phyloP scores from a whole-genome alignment of 305 asterid species.

The Ilex paraguariensis region DNA sequence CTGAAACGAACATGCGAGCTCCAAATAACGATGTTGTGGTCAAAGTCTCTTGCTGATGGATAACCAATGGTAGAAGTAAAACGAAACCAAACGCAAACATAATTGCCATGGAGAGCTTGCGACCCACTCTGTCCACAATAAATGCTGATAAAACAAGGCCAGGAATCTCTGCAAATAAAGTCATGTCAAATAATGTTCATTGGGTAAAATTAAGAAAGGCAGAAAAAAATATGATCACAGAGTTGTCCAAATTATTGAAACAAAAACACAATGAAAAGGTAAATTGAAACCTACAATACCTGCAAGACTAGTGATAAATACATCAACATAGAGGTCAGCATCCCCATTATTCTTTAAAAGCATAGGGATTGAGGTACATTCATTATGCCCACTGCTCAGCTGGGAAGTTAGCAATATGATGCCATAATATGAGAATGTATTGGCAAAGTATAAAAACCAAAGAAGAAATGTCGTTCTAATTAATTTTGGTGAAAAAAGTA shows the following conservation, averaged over 20 bases:
- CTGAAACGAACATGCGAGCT: slow-evolving; percentile 69
- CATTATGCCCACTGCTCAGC: background rate
- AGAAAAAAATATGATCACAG: background rate
- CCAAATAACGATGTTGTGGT: slow-evolving; percentile 60
- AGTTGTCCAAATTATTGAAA: background rate
- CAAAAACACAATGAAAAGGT: background rate
- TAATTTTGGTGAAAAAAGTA: background rate
- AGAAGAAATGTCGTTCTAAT: background rate
- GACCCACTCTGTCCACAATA: slow-evolving; percentile 77
- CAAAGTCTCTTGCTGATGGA: slow-evolving; percentile 36
- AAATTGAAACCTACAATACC: background rate
- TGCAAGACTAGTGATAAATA: slow-evolving; percentile 1
- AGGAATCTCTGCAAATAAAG: slow-evolving; percentile 67
- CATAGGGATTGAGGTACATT: background rate
- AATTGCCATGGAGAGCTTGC: slow-evolving; percentile 65
- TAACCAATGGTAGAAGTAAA: slow-evolving; percentile 53
- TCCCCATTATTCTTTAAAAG: background rate
- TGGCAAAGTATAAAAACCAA: slow-evolving; percentile 1
- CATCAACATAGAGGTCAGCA: background rate
- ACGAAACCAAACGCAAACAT: slow-evolving; percentile 46
- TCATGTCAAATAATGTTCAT: background rate
- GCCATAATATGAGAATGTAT: background rate
- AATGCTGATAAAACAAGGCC: slow-evolving; percentile 64
- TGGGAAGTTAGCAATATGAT: background rate
- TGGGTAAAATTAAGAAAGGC: background rate